Base-by-base conservation (phyloP, 495 filamentous ascomycete genomes). In the Penicillium ucsense region DNA sequence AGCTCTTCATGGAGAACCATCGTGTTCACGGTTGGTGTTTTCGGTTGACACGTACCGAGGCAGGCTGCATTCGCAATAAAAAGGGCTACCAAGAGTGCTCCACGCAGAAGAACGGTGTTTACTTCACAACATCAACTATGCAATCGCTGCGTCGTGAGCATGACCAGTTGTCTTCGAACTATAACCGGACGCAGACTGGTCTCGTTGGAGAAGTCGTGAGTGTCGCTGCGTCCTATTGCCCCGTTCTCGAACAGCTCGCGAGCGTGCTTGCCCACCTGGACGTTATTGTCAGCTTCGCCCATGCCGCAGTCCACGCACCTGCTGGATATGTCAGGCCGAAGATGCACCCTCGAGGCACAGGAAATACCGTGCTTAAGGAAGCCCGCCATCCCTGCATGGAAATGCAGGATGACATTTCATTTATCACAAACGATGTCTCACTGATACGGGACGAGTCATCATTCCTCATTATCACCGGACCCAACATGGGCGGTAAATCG, bases 401-500 rank as follows among this genome's bases (percentile, higher is more conserved):
- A 62, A 89, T 95, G 86, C 92, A 99, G 65, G 92, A 99, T 54
- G 94, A 97, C 57, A 81, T 99, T 37, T 86, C 88, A 44, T 99
- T 99, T 71, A 97, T 99, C 63, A 97, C 90, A 45, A 99, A 99
- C 58, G 91, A 99, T 51, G 91, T 97, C 30, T 79, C 77, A 32
- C 78, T 99, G 54, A 67, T 78, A n/a, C 80, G 90, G 8, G 86
- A 83, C 43, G 76, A 76, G 36, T 94, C 87, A 0, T 88, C 88
- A 10, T 96, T 98, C 73, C 76, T 97, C 9, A 94, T 96, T 70
- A 96, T 95, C 67, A 98, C 92, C 1, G 92, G 92, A 4, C 94
- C 94, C 29, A 98, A 98, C 68, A 97, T 97, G 94, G 92, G 92
- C 53, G 92, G 92, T 55, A 99, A 99, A 68, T 94, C 88, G 9